Evolutionary conservation across 2,329 filamentous ascomycete genomes (phyloP).

Genomic region (Niveomyces coronatus): DNA sequence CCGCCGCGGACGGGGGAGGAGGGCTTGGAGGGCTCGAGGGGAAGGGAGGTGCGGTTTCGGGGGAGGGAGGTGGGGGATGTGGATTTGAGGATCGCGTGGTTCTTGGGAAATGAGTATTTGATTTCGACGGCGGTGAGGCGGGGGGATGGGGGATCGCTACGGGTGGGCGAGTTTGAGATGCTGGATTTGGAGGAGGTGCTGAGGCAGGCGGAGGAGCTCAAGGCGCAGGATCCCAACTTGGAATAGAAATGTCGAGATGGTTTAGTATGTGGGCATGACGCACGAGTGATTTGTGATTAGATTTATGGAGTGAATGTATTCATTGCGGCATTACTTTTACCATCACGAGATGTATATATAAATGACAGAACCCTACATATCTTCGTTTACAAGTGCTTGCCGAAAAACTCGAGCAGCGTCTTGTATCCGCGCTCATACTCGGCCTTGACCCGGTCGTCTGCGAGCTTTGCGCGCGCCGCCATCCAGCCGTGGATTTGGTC

Average conservation of each 20-base stretch:
- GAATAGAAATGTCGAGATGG: too few relatives aligned
- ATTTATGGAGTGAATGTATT: too few relatives aligned
- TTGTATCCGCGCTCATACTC: conserved; percentile 54
- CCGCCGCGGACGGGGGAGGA: conserved; percentile 27
- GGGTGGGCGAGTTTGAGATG: conserved; percentile 31
- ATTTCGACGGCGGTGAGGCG: conserved; percentile 40
- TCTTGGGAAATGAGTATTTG: conserved; percentile 42
- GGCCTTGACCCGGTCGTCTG: conserved; percentile 44
- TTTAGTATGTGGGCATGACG: too few relatives aligned
- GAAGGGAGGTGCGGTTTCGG: conserved; percentile 17
- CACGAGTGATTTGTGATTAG: too few relatives aligned
- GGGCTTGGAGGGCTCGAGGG: conserved; percentile 17
- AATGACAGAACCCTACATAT: too few relatives aligned
- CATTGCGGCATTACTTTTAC: too few relatives aligned
- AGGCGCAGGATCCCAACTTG: too few relatives aligned
- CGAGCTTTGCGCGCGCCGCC: conserved; percentile 53
- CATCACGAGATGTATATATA: too few relatives aligned
- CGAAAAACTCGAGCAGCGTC: conserved; percentile 47
- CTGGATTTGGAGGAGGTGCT: conserved; percentile 37
- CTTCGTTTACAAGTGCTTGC: conserved; percentile 35
- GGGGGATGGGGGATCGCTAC: conserved; percentile 27
- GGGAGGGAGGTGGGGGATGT: conserved; percentile 23
- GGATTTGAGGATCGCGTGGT: conserved; percentile 25
- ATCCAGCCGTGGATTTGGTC: conserved; percentile 68
- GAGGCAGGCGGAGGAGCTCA: conserved; percentile 28